Conservation (phyloP, 2,329 filamentous ascomycete species). For the Fusarium chlamydosporum region DNA sequence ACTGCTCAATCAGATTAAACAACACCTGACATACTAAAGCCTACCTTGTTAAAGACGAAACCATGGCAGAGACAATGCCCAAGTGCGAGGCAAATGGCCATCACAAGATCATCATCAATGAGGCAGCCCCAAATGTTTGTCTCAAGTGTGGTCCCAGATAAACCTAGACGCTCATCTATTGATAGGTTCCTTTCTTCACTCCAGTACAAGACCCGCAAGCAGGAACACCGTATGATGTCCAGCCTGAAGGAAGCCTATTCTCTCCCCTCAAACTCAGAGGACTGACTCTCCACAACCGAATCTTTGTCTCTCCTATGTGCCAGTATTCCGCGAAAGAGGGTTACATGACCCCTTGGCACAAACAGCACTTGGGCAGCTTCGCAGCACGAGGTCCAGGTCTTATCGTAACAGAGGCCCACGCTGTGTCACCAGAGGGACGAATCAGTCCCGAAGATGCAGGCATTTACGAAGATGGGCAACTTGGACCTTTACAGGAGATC, state of each 20-base stretch:
- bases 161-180: background rate
- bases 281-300: slow-evolving; percentile 62
- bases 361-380: slow-evolving; percentile 58
- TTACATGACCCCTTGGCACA: slow-evolving; percentile 60
- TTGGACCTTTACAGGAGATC: slow-evolving; percentile 69
- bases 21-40: background rate
- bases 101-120: slow-evolving; percentile 40
- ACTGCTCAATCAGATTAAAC: background rate
- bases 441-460: slow-evolving; percentile 79
- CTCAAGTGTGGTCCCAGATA: background rate
- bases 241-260: slow-evolving; percentile 55
- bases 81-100: slow-evolving; percentile 16
- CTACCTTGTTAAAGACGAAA: background rate
- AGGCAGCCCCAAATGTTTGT: slow-evolving; percentile 40
- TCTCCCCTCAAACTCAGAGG: slow-evolving; percentile 61
- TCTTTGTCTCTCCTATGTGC: slow-evolving; percentile 59
- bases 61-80: slow-evolving; percentile 3
- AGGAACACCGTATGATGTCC: slow-evolving; percentile 46
- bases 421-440: slow-evolving; percentile 75
- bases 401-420: slow-evolving; percentile 76
- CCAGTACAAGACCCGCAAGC: slow-evolving; percentile 47
- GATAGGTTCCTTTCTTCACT: slow-evolving; percentile 47
- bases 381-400: slow-evolving; percentile 66
- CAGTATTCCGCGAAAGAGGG: slow-evolving; percentile 57
- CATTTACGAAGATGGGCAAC: slow-evolving; percentile 79